phyloP scores from a whole-genome alignment of 768 basidiomycete species.

The Hebeloma cylindrosporum region DNA sequence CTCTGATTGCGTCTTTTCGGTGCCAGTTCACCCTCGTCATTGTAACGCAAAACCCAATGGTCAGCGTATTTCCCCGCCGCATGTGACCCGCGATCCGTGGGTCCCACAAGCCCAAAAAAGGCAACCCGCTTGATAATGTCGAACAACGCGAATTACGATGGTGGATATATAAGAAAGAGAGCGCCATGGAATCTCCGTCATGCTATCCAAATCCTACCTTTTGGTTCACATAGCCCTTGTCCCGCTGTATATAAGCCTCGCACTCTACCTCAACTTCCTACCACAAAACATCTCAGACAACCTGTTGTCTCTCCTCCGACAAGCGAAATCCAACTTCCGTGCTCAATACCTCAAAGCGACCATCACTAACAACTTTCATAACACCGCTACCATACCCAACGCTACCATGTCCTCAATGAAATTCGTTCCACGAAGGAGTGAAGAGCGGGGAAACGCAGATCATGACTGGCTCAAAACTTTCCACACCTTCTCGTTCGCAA shows the following conservation, averaged over 20 bases:
- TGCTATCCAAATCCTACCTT: conserved; percentile 33
- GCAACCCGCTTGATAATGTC: conserved; percentile 16
- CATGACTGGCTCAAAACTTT: conserved; percentile 89
- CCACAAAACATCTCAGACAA: conserved; percentile 29
- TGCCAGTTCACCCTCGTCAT: too few species aligned
- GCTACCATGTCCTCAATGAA: conserved; percentile 32
- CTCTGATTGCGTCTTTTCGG: too few species aligned
- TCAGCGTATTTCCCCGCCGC: too few species aligned
- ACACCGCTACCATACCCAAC: conserved; percentile 4
- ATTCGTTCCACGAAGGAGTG: conserved; percentile 54
- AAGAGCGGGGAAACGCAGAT: conserved; percentile 70
- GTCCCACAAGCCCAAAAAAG: conserved; percentile 11
- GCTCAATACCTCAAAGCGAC: conserved; percentile 22
- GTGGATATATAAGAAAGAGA: conserved; percentile 10
- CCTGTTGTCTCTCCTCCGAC: conserved; percentile 39
- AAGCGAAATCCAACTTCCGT: conserved; percentile 36
- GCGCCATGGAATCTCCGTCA: conserved; percentile 27
- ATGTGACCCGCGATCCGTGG: too few species aligned
- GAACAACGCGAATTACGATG: conserved; percentile 7
- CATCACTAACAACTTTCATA: conserved; percentile 7
- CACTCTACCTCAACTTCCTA: conserved; percentile 34
- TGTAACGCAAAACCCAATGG: too few species aligned
- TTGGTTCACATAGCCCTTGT: conserved; percentile 39
- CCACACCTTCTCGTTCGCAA: conserved; percentile 79
- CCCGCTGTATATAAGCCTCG: conserved; percentile 43